These are phyloP conservation scores for Venturia nashicola DNA, from an alignment of 2,329 filamentous ascomycete genomes.

Conservation along the genomic window DNA sequence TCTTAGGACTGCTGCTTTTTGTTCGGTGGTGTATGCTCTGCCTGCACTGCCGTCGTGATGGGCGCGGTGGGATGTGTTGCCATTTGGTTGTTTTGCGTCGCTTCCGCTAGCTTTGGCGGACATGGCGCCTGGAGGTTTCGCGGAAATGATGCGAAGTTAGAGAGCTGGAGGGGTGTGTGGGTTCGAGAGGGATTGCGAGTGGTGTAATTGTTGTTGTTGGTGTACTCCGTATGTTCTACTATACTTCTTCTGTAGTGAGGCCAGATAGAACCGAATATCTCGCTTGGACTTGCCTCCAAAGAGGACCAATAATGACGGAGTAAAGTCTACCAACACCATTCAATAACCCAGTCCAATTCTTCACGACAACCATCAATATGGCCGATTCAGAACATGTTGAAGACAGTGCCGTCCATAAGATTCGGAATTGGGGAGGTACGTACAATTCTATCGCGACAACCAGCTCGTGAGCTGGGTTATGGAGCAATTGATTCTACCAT, in stretches of 20 bases:
- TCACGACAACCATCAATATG: conserved; percentile 19
- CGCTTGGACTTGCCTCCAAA: not conserved
- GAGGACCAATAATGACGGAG: not conserved
- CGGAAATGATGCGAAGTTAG: not conserved
- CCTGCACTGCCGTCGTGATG: conserved; percentile 68
- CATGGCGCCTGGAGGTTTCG: conserved; percentile 18
- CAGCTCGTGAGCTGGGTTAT: not conserved
- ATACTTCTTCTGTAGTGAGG: not conserved
- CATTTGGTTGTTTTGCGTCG: conserved; percentile 23
- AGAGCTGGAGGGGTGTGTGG: conserved; percentile 6
- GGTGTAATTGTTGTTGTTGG: not conserved
- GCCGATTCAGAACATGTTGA: conserved; percentile 25
- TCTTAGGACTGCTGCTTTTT: conserved; percentile 81
- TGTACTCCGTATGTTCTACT: not conserved
- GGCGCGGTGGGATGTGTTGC: conserved; percentile 35
- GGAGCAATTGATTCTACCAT: not conserved
- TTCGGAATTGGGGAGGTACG: conserved; percentile 14
- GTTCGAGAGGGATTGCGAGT: not conserved
- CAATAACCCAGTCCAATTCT: not conserved
- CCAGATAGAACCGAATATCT: not conserved
- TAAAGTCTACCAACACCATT: not conserved
- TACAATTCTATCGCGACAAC: not conserved
- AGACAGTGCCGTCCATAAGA: conserved; percentile 3
- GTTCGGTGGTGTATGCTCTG: conserved; percentile 73
- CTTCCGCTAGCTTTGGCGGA: conserved; percentile 33